phyloP scores from a whole-genome alignment of 805 yeast species.

The Starmerella potacharoeniae region DNA sequence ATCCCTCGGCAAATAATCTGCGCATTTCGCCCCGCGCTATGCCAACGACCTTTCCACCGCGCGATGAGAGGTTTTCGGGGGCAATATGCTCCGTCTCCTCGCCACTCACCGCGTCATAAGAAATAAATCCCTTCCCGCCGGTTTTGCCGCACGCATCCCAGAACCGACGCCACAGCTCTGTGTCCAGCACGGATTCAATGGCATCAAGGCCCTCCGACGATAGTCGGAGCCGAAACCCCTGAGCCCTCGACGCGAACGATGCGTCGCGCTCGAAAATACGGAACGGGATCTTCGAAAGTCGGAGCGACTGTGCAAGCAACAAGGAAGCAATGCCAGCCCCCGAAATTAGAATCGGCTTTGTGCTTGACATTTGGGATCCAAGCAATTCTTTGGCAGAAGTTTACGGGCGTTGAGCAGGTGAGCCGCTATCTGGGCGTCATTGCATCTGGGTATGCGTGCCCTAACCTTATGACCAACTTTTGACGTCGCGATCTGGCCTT shows the following conservation, averaged over 20 bases:
- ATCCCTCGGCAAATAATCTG: neutral
- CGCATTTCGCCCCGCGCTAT: neutral
- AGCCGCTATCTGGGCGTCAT: too few relatives aligned
- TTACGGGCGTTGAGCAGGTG: too few relatives aligned
- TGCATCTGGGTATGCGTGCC: too few relatives aligned
- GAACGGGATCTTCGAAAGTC: neutral
- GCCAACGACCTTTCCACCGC: neutral
- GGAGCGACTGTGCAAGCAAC: neutral
- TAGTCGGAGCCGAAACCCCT: neutral
- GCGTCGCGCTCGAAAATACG: neutral
- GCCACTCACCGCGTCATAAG: neutral
- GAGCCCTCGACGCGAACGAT: neutral
- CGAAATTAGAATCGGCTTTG: neutral
- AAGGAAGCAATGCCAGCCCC: neutral
- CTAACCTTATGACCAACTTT: too few relatives aligned
- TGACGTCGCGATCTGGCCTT: too few relatives aligned
- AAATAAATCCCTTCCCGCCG: neutral
- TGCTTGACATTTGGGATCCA: too few relatives aligned
- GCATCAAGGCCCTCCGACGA: neutral
- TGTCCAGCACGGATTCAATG: neutral
- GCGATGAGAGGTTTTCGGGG: neutral
- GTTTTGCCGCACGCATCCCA: neutral
- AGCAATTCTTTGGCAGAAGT: too few relatives aligned
- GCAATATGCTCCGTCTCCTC: neutral
- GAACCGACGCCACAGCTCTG: neutral